Base-by-base conservation (phyloP, 768 basidiomycete species). In the Vararia minispora region DNA sequence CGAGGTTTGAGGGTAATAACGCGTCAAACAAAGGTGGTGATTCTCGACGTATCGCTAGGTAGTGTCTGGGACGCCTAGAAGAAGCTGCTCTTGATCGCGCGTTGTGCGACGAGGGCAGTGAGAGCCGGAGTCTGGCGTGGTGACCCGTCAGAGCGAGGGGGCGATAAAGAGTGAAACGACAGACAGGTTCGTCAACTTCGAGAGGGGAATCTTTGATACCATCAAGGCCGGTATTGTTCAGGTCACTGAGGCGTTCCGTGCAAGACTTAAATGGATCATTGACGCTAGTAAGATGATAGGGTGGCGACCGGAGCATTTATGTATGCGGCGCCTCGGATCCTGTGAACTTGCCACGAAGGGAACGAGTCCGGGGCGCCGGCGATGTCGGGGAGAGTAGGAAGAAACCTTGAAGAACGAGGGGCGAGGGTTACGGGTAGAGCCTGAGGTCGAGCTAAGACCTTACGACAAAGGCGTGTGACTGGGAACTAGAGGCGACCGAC, bases 1-100 rank as follows among this genome's bases (percentile, higher is more conserved):
- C 32, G 32, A 27, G 27, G 42, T 25, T 28, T 23, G 16, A 22
- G 39, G 37, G 4, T 13, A 23, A 7, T 42, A 11, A 55, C 70
- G 16, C 46, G 82, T 85, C 85, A 69, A 28, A 86, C 81, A 49
- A 87, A 87, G 0, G 82, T 83, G 39, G 87, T 86, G 44, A 85
- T 81, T 41, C 82, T 64, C 14, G 82, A 80, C 1, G 83, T 82
- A 40, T 74, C 72, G 43, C 79, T 83, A 17, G 86, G 56, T 45
- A 79, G 70, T 7, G 83, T 86, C 56, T 80, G 80, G 56, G 88
- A n/a, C n/a, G n/a, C n/a, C n/a, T n/a, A 88, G 55, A 85, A 81
- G 13, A 84, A 68, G 47, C 74, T 79, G 51, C 79, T 82, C 54
- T 72, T 76, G 46, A 88, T 84, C 35, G 67, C 60, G 56, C 83